Evolutionary conservation across 2,329 filamentous ascomycete genomes (phyloP), one percentile per base, ranked within the genome.

Genomic region (Orbilia oligospora): DNA sequence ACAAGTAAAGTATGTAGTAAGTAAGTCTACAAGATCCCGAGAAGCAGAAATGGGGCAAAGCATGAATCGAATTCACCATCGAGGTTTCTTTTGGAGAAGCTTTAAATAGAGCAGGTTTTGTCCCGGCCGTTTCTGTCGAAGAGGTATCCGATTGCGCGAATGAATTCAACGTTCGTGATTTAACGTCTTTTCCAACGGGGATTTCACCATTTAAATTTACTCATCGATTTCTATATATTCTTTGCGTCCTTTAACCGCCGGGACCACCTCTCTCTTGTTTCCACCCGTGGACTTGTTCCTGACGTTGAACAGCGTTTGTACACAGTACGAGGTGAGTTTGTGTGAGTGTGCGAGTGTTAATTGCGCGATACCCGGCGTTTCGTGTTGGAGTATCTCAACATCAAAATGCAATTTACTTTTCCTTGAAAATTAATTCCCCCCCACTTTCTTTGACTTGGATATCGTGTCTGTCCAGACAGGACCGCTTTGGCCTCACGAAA

Each of bases 31-130:
- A 33, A 41, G 18, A 41, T 61, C 53, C 38, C n/a, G 30, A 38
- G 30, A 24, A 56, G 36, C 14, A 24, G n/a, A 24, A 41, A 41
- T 41, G 30, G 18, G 30, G 55, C 55, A 61, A 61, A 41, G 55
- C 20, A 22, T 10, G 18, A 22, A 24, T 20, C 18, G n/a, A 58
- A 36, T 22, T 14, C 8, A 38, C 36, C 46, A 22, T 20, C 48
- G 64, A 24, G 27, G 3, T 30, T 30, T 33, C 18, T 6, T 20
- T 18, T 41, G 22, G 16, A 12, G n/a, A 70, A 24, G 10, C 55
- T 71, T 71, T 77, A 77, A 71, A 77, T 77, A 77, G 73, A 68
- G 67, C 61, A 38, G 16, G 24, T 53, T 71, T 41, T 30, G 38
- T 44, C 63, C 67, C 36, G 46, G 27, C 24, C 24, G 44, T 61